These are phyloP conservation scores for Coprinopsis strossmayeri DNA, from an alignment of 768 basidiomycete species.

Conservation along the genomic window DNA sequence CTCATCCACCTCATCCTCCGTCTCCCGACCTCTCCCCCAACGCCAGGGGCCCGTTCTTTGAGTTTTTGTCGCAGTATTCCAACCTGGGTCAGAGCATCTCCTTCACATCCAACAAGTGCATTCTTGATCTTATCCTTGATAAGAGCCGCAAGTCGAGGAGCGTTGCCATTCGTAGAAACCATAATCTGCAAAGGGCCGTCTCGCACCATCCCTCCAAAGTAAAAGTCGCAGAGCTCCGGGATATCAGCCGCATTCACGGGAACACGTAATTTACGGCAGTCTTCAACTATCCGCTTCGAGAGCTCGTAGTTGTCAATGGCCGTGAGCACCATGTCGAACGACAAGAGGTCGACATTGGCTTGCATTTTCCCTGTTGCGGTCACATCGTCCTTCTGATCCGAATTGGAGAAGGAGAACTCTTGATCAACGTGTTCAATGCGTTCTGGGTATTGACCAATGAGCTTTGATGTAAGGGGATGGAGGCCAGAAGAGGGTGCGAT, in stretches of 20 bases:
- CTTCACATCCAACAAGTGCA: conserved; percentile 65
- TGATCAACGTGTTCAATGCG: conserved; percentile 71
- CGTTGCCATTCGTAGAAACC: conserved; percentile 92
- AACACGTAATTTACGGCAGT: conserved; percentile 62
- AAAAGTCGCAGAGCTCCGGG: conserved; percentile 94
- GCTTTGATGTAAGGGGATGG: conserved; percentile 46
- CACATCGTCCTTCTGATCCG: neutral
- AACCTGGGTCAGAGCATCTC: conserved; percentile 72
- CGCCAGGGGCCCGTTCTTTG: conserved; percentile 75
- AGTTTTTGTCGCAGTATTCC: conserved; percentile 68
- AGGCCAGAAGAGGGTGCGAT: conserved; percentile 67
- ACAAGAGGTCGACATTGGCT: conserved; percentile 56
- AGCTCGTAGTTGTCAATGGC: conserved; percentile 81
- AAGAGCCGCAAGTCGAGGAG: conserved; percentile 85
- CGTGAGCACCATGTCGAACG: conserved; percentile 77
- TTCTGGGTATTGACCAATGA: conserved; percentile 41
- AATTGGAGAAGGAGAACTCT: conserved; percentile 31
- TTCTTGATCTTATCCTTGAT: conserved; percentile 64
- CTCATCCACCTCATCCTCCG: conserved; percentile 93
- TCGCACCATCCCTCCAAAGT: conserved; percentile 92
- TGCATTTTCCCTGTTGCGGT: conserved; percentile 11
- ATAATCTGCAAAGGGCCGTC: conserved; percentile 90
- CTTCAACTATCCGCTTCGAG: conserved; percentile 64
- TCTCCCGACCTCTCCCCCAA: conserved; percentile 71
- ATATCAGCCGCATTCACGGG: conserved; percentile 97